Evolutionary conservation across 2,329 filamentous ascomycete genomes (phyloP), one percentile per base, ranked within the genome.

Genomic region (Tolypocladium ovalisporum): DNA sequence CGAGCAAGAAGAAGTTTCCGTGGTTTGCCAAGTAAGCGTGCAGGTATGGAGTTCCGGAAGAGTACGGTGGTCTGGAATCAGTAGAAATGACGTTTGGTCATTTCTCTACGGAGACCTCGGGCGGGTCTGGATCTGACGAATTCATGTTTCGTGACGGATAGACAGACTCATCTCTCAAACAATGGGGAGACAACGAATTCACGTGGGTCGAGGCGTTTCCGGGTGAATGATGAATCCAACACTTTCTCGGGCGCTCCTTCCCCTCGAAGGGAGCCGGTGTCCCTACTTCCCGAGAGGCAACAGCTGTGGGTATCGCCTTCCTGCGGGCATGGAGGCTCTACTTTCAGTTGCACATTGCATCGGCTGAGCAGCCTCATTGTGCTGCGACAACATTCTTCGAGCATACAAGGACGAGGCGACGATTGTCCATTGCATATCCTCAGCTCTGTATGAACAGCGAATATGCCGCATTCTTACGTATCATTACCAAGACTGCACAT

Each of bases 1-100:
- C 75, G 32, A 69, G 72, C 56, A 86, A 81, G 74, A 86, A 85
- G 74, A 86, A 85, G 67, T 86, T 86, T 64, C 80, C 81, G 13
- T 87, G 84, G 84, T 82, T 86, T 69, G 76, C 79, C 63, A 83
- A 81, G 66, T 76, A 70, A 66, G 52, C 51, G 52, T 55, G 54
- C 59, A 57, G 56, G 59, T 54, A 54, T 62, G 68, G 66, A 68
- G 67, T 69, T 68, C 54, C 24, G 59, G 61, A 58, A 56, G 52
- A 35, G 35, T 54, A 52, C 60, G n/a, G n/a, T 58, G 59, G 39
- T 44, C 24, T 19, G 51, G 27, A 42, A 54, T 52, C 34, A 32
- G 53, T 56, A 58, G 56, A 51, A 54, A 57, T 51, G 44, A 13
- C 19, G 36, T 56, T 59, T n/a, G 35, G 39, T 39, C 34, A 37